Percentiles rank a stretch among this genome's conserved stretches.
Evolutionary conservation across 108 stramenopile species (phyloP).

Genomic region (Pelagomonas calceolata): DNA sequence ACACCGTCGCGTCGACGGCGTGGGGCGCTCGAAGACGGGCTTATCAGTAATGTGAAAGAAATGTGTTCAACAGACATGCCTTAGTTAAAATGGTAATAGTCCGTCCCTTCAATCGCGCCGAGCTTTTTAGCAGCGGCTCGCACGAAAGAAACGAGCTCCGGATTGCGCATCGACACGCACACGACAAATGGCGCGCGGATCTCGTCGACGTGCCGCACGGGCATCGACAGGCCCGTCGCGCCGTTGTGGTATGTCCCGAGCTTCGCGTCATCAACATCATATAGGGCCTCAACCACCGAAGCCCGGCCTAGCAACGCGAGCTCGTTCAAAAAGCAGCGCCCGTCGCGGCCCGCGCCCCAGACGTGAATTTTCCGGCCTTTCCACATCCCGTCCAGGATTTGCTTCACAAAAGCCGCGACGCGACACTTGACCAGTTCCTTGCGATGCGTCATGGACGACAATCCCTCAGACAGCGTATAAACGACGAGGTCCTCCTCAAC

Average conservation of each 20-base stretch:
- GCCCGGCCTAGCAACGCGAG: neutral
- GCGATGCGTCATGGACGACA: constrained; percentile 63
- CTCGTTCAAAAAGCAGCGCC: neutral
- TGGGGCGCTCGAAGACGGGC: too few species aligned
- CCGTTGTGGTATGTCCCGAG: constrained; percentile 7
- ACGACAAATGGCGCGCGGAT: constrained; percentile 8
- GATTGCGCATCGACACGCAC: neutral
- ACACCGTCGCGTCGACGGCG: too few species aligned
- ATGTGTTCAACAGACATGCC: too few species aligned
- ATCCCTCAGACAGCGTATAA: constrained; percentile 56
- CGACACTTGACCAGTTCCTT: constrained; percentile 59
- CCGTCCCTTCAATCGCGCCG: neutral
- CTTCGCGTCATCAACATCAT: constrained; percentile 6
- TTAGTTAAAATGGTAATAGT: constrained; percentile 17
- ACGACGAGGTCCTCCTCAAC: constrained; percentile 35
- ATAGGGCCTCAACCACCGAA: neutral
- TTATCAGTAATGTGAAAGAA: too few species aligned
- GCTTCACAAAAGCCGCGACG: constrained; percentile 53
- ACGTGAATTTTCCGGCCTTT: constrained; percentile 46
- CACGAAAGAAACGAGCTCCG: constrained; percentile 5
- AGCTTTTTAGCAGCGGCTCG: neutral
- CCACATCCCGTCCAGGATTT: constrained; percentile 29
- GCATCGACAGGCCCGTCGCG: neutral
- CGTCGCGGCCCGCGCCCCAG: constrained; percentile 46
- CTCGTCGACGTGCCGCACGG: neutral